These are phyloP conservation scores for Talaromyces thailandensis DNA, from an alignment of 495 filamentous ascomycete genomes.

Conservation along the genomic window DNA sequence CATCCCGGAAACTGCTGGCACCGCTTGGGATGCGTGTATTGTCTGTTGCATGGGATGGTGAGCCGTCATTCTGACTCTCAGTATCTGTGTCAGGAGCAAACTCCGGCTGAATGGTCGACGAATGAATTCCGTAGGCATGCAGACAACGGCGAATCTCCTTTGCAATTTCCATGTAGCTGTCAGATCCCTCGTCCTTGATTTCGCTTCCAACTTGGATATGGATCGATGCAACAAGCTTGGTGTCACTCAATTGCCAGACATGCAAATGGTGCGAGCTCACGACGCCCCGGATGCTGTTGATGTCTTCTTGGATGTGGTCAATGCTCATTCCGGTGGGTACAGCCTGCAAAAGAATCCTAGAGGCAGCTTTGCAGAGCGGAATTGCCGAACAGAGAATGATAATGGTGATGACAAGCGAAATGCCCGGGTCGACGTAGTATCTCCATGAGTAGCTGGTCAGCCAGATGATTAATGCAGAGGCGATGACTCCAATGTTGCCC, in stretches of 20 bases:
- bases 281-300: conserved; percentile 72
- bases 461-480: conserved; percentile 90
- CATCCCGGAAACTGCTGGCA: conserved; percentile 41
- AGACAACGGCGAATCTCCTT: conserved; percentile 72
- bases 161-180: conserved; percentile 84
- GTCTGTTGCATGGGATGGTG: conserved; percentile 17
- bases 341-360: conserved; percentile 89
- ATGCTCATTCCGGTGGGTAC: conserved; percentile 80
- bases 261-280: conserved; percentile 89
- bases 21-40: conserved; percentile 30
- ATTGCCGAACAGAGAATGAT: conserved; percentile 91
- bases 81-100: conserved; percentile 59
- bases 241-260: conserved; percentile 94
- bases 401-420: conserved; percentile 91
- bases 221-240: conserved; percentile 82
- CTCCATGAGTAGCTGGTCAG: conserved; percentile 59
- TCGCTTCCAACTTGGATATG: conserved; percentile 83
- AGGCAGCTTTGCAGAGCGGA: conserved; percentile 84
- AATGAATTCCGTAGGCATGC: conserved; percentile 93
- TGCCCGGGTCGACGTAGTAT: conserved; percentile 80
- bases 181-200: conserved; percentile 59
- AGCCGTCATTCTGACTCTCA: conserved; percentile 32
- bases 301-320: conserved; percentile 87
- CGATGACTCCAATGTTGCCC: conserved; percentile 93
- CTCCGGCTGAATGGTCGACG: conserved; percentile 96